These are phyloP conservation scores for Karstenula rhodostoma DNA, from an alignment of 2,329 filamentous ascomycete species.

Conservation along the genomic window DNA sequence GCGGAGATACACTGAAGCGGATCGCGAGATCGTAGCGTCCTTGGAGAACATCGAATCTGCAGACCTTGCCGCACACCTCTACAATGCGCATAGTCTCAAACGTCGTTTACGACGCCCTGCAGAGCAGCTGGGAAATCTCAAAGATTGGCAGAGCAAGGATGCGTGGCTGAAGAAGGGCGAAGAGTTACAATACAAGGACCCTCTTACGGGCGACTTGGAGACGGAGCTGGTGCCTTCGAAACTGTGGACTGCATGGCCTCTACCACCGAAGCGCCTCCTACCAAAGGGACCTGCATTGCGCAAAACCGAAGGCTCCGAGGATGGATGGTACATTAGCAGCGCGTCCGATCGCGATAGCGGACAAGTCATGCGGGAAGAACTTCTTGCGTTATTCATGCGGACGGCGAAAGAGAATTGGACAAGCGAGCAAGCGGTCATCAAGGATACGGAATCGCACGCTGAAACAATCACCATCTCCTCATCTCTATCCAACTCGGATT, in stretches of 20 bases:
- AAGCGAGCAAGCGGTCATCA: constrained; percentile 48
- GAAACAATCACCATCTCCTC: background rate
- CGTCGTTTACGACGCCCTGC: constrained; percentile 46
- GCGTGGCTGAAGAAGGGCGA: constrained; percentile 48
- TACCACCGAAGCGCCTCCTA: constrained; percentile 70
- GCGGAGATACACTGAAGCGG: constrained; percentile 67
- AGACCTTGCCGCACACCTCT: constrained; percentile 79
- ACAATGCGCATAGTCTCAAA: constrained; percentile 77
- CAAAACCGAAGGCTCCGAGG: constrained; percentile 54
- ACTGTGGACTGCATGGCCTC: constrained; percentile 86
- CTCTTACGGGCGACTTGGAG: constrained; percentile 33
- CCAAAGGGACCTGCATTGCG: constrained; percentile 58
- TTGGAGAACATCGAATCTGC: constrained; percentile 69
- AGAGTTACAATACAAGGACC: constrained; percentile 37
- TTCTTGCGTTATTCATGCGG: constrained; percentile 72
- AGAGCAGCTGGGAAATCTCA: constrained; percentile 24
- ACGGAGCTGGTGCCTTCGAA: constrained; percentile 58
- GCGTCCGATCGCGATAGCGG: constrained; percentile 60
- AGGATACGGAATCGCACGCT: constrained; percentile 18
- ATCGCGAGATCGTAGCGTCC: constrained; percentile 69
- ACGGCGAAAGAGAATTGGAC: constrained; percentile 70
- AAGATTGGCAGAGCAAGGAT: constrained; percentile 52
- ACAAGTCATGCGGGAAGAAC: constrained; percentile 71
- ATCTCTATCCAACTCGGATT: background rate
- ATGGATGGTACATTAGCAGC: constrained; percentile 61